These are phyloP conservation scores for Beauveria brongniartii DNA, from an alignment of 2,329 filamentous ascomycete species.

Conservation along the genomic window DNA sequence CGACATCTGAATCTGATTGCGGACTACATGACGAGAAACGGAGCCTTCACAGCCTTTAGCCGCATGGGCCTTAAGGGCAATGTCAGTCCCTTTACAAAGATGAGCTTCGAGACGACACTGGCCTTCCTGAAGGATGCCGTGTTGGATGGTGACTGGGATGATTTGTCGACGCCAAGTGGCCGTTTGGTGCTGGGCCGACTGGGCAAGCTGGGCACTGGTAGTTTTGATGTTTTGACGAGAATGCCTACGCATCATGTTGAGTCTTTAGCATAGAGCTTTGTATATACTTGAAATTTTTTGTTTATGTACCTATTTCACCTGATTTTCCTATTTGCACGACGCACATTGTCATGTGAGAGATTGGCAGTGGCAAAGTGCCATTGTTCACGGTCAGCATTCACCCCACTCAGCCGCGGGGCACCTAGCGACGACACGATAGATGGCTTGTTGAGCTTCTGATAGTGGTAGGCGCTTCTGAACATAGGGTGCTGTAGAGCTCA, in stretches of 20 bases:
- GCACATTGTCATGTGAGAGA: neutral
- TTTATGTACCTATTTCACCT: neutral
- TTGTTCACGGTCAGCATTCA: conserved; percentile 1
- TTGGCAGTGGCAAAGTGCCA: neutral
- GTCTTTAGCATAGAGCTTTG: conserved; percentile 14
- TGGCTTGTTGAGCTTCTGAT: too few relatives aligned
- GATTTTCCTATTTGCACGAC: neutral
- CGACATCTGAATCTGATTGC: conserved; percentile 92
- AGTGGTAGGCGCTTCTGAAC: too few relatives aligned
- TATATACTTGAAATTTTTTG: neutral
- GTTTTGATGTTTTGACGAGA: conserved; percentile 75
- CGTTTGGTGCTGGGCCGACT: conserved; percentile 81
- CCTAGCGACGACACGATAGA: neutral
- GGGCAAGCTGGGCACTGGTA: conserved; percentile 78
- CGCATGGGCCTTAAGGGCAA: conserved; percentile 80
- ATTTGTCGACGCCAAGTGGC: conserved; percentile 75
- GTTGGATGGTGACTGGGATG: conserved; percentile 82
- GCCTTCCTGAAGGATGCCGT: conserved; percentile 90
- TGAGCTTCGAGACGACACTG: conserved; percentile 98
- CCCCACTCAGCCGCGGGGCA: conserved; percentile 17
- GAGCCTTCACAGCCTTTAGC: conserved; percentile 85
- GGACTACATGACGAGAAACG: conserved; percentile 94
- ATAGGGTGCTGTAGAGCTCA: too few relatives aligned
- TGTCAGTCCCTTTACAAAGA: conserved; percentile 91
- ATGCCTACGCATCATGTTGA: conserved; percentile 45